phyloP scores from a whole-genome alignment of 306 rosid genomes.

The Pyrus communis region DNA sequence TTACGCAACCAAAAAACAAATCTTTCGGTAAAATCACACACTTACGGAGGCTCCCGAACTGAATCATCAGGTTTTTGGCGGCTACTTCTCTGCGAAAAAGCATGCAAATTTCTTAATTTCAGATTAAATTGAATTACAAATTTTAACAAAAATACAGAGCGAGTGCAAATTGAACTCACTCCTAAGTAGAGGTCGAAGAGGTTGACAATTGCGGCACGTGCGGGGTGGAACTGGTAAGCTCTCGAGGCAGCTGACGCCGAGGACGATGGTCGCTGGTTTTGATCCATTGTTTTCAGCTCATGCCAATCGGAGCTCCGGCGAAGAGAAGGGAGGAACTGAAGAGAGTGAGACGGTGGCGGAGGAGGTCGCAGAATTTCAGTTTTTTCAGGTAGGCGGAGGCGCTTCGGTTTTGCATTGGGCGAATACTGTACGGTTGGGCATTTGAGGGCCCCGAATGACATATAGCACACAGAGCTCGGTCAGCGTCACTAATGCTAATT shows the following conservation, averaged over 20 bases:
- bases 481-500: too few relatives aligned
- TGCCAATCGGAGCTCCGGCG: neutral
- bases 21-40: neutral
- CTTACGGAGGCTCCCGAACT: conserved; percentile 65
- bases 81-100: conserved; percentile 41
- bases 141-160: neutral
- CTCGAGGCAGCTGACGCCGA: conserved; percentile 42
- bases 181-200: conserved; percentile 94
- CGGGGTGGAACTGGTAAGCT: conserved; percentile 74
- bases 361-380: neutral
- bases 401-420: neutral
- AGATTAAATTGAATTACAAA: neutral
- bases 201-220: conserved; percentile 63
- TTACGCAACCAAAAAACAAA: neutral
- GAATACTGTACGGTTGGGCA: neutral
- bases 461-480: neutral
- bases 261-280: conserved; percentile 49
- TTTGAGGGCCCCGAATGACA: neutral
- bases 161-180: conserved; percentile 17
- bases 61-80: conserved; percentile 62
- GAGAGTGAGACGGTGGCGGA: neutral
- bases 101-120: neutral
- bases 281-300: conserved; percentile 52
- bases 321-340: neutral
- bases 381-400: neutral